Conservation (phyloP, 2,329 filamentous ascomycete species). For the Sarocladiaceae sp. region DNA sequence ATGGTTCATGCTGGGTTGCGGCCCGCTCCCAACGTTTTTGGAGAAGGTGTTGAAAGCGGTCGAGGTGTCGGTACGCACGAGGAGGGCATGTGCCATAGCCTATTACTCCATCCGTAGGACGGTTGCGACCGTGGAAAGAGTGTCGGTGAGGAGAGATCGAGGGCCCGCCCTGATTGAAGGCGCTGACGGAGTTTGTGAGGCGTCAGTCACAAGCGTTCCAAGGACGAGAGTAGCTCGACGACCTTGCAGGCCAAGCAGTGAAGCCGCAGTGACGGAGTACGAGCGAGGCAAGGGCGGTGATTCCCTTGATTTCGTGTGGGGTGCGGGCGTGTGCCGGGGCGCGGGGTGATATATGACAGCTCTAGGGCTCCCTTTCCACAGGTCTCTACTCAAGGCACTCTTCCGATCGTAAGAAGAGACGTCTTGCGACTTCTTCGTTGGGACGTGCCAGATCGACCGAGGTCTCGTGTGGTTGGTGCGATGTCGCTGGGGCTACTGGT, state of each 20-base stretch:
- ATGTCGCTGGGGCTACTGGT: not conserved
- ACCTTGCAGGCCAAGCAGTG: too few species aligned
- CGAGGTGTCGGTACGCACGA: constrained; percentile 53
- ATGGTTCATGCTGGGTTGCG: constrained; percentile 44
- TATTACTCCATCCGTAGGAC: constrained; percentile 34
- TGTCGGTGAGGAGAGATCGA: not conserved
- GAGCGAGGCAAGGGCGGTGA: too few species aligned
- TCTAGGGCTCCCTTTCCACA: constrained; percentile 5
- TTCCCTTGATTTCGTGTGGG: too few species aligned
- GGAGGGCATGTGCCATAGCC: constrained; percentile 54
- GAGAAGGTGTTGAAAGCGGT: constrained; percentile 45
- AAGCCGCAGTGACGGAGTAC: too few species aligned
- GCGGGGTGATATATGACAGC: not conserved
- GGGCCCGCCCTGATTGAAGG: constrained; percentile 2
- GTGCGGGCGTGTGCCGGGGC: not conserved
- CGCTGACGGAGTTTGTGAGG: too few species aligned
- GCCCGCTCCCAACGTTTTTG: constrained; percentile 35
- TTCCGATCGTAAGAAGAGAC: too few species aligned
- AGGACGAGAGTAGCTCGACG: too few species aligned
- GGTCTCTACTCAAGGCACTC: not conserved
- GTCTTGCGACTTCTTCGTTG: too few species aligned
- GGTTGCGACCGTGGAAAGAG: not conserved
- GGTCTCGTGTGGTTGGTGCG: constrained; percentile 2
- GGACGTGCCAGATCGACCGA: too few species aligned
- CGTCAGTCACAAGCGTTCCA: too few species aligned